phyloP scores from a whole-genome alignment of 2,329 filamentous ascomycete genomes.

The Paraphaeosphaeria sporulosa region DNA sequence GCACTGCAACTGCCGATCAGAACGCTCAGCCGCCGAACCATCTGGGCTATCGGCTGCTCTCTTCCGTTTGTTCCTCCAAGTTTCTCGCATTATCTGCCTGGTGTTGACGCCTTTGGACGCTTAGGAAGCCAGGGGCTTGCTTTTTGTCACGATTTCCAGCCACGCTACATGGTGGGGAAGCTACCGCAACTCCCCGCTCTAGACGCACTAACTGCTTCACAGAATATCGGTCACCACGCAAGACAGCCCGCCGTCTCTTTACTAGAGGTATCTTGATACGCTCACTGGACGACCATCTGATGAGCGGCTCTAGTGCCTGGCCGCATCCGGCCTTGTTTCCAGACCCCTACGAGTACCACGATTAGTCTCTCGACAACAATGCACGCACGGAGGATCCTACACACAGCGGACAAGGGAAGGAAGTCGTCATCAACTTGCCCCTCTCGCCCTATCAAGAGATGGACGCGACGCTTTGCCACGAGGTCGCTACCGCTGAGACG shows the following conservation, averaged over 20 bases:
- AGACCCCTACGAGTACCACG: background rate
- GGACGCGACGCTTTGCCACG: background rate
- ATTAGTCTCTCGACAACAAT: background rate
- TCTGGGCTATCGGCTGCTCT: background rate
- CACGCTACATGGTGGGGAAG: background rate
- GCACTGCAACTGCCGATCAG: background rate
- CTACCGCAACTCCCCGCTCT: background rate
- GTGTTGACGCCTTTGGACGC: background rate
- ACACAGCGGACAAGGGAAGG: background rate
- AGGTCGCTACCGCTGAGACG: slow-evolving; percentile 9
- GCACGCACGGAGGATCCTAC: background rate
- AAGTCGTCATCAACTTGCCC: background rate
- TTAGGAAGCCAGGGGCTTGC: background rate
- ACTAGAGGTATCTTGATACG: background rate
- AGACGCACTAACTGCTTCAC: background rate
- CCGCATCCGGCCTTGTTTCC: background rate
- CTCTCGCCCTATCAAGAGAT: background rate
- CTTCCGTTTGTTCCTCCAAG: background rate
- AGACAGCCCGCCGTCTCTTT: background rate
- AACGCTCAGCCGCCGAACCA: background rate
- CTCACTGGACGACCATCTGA: background rate
- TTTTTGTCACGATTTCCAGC: background rate
- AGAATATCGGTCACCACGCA: background rate
- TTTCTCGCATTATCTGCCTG: background rate
- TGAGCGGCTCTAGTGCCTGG: background rate